phyloP scores from a whole-genome alignment of 2,329 filamentous ascomycete species.

The Rasamsonia emersonii region DNA sequence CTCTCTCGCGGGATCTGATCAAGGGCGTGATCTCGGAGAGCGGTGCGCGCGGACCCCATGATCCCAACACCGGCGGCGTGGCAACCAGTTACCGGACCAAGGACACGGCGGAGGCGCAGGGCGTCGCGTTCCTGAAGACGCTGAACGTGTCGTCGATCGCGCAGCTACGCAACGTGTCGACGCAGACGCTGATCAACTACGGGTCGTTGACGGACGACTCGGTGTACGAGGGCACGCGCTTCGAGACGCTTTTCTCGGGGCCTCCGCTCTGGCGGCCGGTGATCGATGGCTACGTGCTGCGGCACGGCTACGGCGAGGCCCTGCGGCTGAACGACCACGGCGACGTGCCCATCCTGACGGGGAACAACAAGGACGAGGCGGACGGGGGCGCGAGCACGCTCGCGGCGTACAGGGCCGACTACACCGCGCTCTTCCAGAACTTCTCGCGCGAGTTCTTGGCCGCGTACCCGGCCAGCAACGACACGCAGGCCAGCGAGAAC shows the following conservation, averaged over 20 bases:
- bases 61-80: slow-evolving; percentile 18
- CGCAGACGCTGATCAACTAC: slow-evolving; percentile 23
- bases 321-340: slow-evolving; percentile 12
- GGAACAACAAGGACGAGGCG: slow-evolving; percentile 21
- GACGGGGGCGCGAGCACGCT: slow-evolving; percentile 10
- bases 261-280: slow-evolving; percentile 20
- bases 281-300: slow-evolving; percentile 22
- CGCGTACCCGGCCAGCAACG: slow-evolving; percentile 17
- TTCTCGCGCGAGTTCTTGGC: slow-evolving; percentile 12
- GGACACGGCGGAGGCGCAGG: slow-evolving; percentile 13
- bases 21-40: slow-evolving; percentile 23
- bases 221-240: slow-evolving; percentile 16
- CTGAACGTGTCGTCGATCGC: slow-evolving; percentile 33
- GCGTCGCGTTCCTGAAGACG: slow-evolving; percentile 26
- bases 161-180: slow-evolving; percentile 32
- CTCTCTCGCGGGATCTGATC: slow-evolving; percentile 16
- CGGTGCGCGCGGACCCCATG: slow-evolving; percentile 21
- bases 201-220: slow-evolving; percentile 12
- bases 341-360: slow-evolving; percentile 22
- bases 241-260: slow-evolving; percentile 13
- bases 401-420: slow-evolving; percentile 11
- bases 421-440: slow-evolving; percentile 13
- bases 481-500: slow-evolving; percentile 12
- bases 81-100: slow-evolving; percentile 19
- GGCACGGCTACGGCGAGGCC: slow-evolving; percentile 13